These are phyloP conservation scores for Diaporthe ampelina DNA, from an alignment of 2,329 filamentous ascomycete species.

Conservation along the genomic window DNA sequence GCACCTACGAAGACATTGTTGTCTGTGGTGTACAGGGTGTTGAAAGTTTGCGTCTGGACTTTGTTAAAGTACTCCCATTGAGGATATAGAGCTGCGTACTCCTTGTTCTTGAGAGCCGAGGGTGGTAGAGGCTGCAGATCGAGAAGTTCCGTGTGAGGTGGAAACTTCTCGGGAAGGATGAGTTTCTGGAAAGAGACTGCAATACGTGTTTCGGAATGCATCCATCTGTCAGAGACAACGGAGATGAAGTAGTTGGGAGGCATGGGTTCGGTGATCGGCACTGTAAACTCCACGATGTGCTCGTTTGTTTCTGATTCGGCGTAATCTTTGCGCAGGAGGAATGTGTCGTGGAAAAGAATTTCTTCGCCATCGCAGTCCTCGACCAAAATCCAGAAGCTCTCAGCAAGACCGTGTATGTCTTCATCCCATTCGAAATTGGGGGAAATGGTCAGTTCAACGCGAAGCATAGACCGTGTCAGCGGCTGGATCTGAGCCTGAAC, in stretches of 20 bases:
- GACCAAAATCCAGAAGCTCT: constrained; percentile 97
- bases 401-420: constrained; percentile 85
- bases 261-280: constrained; percentile 97
- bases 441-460: constrained; percentile 89
- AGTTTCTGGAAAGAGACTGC: constrained; percentile 96
- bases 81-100: constrained; percentile 86
- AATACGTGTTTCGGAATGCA: constrained; percentile 95
- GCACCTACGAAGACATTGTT: constrained; percentile 95
- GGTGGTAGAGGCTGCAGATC: constrained; percentile 94
- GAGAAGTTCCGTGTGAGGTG: constrained; percentile 90
- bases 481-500: constrained; percentile 95
- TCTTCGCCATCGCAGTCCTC: constrained; percentile 98
- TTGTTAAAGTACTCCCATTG: constrained; percentile 94
- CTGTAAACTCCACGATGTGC: constrained; percentile 95
- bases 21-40: constrained; percentile 89
- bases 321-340: constrained; percentile 91
- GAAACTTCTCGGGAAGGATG: constrained; percentile 94
- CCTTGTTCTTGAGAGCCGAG: constrained; percentile 86
- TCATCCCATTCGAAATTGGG: constrained; percentile 98
- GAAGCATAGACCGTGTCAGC: constrained; percentile 92
- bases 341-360: constrained; percentile 94
- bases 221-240: constrained; percentile 95
- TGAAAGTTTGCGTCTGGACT: constrained; percentile 97
- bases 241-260: constrained; percentile 99
- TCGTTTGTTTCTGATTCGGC: constrained; percentile 89